phyloP scores from a whole-genome alignment of 164 flowering plant genomes.

The Piper betle region DNA sequence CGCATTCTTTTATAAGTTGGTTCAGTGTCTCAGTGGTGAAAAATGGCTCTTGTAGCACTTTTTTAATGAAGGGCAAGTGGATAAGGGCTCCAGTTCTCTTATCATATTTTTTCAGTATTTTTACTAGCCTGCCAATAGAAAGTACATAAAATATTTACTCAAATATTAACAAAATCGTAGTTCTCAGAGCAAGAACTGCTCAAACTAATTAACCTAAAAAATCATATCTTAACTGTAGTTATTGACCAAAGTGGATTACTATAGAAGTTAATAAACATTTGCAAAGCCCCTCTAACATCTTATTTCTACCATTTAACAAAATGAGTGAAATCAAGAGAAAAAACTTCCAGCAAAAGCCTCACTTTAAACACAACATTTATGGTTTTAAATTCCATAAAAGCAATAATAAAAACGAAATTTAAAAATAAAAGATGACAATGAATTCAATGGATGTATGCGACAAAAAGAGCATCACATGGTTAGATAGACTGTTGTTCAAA shows the following conservation, averaged over 20 bases:
- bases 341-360: too few relatives aligned
- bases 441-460: too few relatives aligned
- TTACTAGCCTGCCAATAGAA: conserved; percentile 38
- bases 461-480: too few relatives aligned
- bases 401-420: too few relatives aligned
- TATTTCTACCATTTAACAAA: background rate
- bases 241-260: background rate
- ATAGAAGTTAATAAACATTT: background rate
- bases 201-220: background rate
- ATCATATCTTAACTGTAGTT: background rate
- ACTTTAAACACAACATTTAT: too few relatives aligned
- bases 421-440: too few relatives aligned
- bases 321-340: too few relatives aligned
- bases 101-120: conserved; percentile 81
- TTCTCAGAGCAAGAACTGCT: background rate
- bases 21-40: conserved; percentile 72
- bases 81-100: conserved; percentile 72
- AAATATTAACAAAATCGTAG: too few relatives aligned
- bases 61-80: conserved; percentile 60
- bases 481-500: too few relatives aligned
- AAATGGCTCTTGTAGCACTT: conserved; percentile 65
- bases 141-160: background rate
- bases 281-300: background rate
- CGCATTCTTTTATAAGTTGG: conserved; percentile 62
- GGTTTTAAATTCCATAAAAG: too few relatives aligned